phyloP scores from a whole-genome alignment of 495 filamentous ascomycete genomes.

The Lasiosphaeriaceae sp. region DNA sequence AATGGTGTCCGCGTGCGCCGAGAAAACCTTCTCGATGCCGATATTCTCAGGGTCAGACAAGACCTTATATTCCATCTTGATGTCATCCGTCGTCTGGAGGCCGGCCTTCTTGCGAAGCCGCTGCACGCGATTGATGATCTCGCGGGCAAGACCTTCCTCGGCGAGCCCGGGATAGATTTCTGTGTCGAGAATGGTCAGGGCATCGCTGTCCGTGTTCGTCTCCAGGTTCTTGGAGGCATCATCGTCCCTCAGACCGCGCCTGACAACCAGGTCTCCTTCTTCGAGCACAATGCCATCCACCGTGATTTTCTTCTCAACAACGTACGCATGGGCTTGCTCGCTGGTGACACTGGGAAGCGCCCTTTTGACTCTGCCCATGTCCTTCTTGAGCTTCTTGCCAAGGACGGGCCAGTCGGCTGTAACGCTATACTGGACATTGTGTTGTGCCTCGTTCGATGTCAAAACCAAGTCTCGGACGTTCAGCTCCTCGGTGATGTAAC shows the following conservation, averaged over 20 bases:
- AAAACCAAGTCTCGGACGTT: slow-evolving; percentile 85
- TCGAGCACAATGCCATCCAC: slow-evolving; percentile 81
- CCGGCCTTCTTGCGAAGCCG: slow-evolving; percentile 44
- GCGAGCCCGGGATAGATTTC: slow-evolving; percentile 39
- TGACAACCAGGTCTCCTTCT: slow-evolving; percentile 78
- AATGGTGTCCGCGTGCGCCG: slow-evolving; percentile 61
- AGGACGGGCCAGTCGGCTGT: slow-evolving; percentile 88
- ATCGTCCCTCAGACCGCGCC: slow-evolving; percentile 69
- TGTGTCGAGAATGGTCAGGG: slow-evolving; percentile 40
- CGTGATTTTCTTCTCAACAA: slow-evolving; percentile 62
- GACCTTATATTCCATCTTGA: slow-evolving; percentile 44
- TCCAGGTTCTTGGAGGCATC: slow-evolving; percentile 67
- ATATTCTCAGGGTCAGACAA: slow-evolving; percentile 68
- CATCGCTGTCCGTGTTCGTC: slow-evolving; percentile 68
- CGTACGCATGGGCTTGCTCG: slow-evolving; percentile 71
- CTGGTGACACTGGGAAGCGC: slow-evolving; percentile 76
- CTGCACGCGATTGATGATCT: slow-evolving; percentile 46
- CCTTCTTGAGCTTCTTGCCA: slow-evolving; percentile 96
- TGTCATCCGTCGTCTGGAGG: slow-evolving; percentile 40
- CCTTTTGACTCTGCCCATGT: slow-evolving; percentile 83
- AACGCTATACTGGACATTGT: slow-evolving; percentile 86
- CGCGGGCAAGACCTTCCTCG: slow-evolving; percentile 42
- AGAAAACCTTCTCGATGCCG: slow-evolving; percentile 71
- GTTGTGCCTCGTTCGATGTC: slow-evolving; percentile 80
- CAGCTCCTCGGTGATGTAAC: slow-evolving; percentile 84